Base-by-base conservation (phyloP, 2,329 filamentous ascomycete genomes). In the Macrophomina pseudophaseolina region DNA sequence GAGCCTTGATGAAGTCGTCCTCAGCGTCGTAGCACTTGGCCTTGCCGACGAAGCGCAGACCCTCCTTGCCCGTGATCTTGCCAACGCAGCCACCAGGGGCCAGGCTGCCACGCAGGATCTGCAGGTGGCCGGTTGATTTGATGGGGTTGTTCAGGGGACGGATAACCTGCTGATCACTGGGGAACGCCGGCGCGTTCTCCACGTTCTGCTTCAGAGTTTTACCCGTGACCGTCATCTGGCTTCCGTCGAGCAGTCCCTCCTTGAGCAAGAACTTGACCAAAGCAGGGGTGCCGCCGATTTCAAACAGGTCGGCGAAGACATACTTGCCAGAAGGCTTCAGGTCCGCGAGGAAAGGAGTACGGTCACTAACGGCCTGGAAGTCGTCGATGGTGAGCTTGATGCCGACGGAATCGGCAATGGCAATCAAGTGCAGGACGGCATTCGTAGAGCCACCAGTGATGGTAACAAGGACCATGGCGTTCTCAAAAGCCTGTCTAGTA, bases 41-140 rank as follows among this genome's bases (percentile, higher is more conserved):
- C 73, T 88, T 90, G 59, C 90, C 90, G 1, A 82, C 86, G 78
- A 92, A 92, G 8, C 80, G 74, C 12, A 86, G 84, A 28, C 90
- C 90, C 79, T 92, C 90, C 78, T 92, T 92, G 51, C 90, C 90
- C 2, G 90, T 92, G 75, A 92, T 92, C 80, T 92, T 92, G 53
- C 89, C 90, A 1, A 92, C 90, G 68, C 84, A 86, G 59, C 90
- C 90, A 66, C 87, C 89, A 0, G 90, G 90, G 3, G 90, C 89
- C 44, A 92, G 83, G 18, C 85, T 88, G 35, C 90, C 90, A 59
- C 88, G 85, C 6, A 92, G 83, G 71, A 92, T 92, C 79, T 91
- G 89, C 70, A 92, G 87, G 74, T 92, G 90, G 44, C 90, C 90
- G 1, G 89, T 90, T 49, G 80, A 70, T 77, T 92, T 92, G 79